phyloP scores from a whole-genome alignment of 371 early-diverging fungal species.

The Choanephora cucurbitarum region DNA sequence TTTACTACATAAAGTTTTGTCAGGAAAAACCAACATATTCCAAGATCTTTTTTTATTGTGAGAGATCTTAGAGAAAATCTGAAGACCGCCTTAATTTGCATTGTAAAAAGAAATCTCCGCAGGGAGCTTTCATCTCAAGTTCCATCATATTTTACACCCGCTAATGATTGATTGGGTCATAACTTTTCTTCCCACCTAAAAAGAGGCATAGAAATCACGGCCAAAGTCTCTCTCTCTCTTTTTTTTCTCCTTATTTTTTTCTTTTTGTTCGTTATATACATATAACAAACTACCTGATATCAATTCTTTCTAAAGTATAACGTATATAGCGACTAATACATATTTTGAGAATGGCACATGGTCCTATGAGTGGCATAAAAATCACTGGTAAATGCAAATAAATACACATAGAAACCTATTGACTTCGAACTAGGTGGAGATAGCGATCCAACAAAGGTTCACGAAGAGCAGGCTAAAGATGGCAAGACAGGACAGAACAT shows the following conservation, averaged over 20 bases:
- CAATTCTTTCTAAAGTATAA: too few species aligned
- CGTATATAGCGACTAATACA: too few species aligned
- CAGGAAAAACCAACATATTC: too few species aligned
- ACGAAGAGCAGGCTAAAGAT: constrained; percentile 64
- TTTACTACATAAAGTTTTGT: too few species aligned
- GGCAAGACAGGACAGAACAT: constrained; percentile 82
- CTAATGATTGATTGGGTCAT: neutral
- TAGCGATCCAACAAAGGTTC: constrained; percentile 3
- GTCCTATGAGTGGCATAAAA: constrained; percentile 35
- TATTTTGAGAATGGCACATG: constrained; percentile 25
- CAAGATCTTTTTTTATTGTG: too few species aligned
- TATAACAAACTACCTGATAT: neutral
- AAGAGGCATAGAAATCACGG: neutral
- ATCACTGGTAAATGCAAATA: constrained; percentile 24
- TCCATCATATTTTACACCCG: neutral
- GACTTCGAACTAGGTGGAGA: constrained; percentile 18
- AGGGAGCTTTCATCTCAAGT: too few species aligned
- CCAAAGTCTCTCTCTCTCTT: neutral
- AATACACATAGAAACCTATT: neutral
- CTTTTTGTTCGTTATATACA: neutral
- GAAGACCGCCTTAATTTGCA: neutral
- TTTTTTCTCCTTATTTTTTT: neutral
- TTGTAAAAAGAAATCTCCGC: neutral
- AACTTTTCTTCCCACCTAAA: neutral
- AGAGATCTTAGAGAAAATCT: too few species aligned